A percentile compares a stretch with the other conserved stretches of the same genome.
Conservation (phyloP, 805 yeast genomes). For the Torulaspora franciscae region DNA sequence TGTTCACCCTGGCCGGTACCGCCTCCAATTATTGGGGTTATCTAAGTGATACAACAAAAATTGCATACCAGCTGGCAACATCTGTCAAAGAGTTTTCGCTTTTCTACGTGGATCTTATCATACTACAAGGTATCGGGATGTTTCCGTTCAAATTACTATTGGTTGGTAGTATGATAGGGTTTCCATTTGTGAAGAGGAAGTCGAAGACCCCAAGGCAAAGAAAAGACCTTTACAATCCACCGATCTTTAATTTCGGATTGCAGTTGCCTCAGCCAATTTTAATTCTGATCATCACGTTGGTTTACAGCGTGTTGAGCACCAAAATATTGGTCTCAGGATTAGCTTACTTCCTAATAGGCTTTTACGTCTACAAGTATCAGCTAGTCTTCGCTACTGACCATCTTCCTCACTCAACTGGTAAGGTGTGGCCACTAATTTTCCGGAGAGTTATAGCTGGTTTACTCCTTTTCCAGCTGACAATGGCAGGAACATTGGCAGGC, state of each 20-base stretch:
- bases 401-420: slow-evolving; percentile 95
- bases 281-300: slow-evolving; percentile 75
- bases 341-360: slow-evolving; percentile 78
- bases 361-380: slow-evolving; percentile 86
- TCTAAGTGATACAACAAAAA: slow-evolving; percentile 80
- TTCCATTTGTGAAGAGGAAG: slow-evolving; percentile 58
- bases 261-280: slow-evolving; percentile 88
- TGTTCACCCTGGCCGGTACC: slow-evolving; percentile 91
- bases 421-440: slow-evolving; percentile 89
- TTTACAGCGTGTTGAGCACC: slow-evolving; percentile 85
- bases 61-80: slow-evolving; percentile 81
- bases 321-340: slow-evolving; percentile 82
- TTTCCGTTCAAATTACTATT: slow-evolving; percentile 83
- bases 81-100: slow-evolving; percentile 74
- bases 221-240: slow-evolving; percentile 73
- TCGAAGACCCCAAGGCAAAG: slow-evolving; percentile 83
- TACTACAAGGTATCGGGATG: slow-evolving; percentile 81
- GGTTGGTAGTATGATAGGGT: slow-evolving; percentile 69
- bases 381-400: slow-evolving; percentile 86
- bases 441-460: slow-evolving; percentile 79
- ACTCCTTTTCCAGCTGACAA: slow-evolving; percentile 79
- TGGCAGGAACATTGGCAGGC: slow-evolving; percentile 82
- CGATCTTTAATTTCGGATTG: slow-evolving; percentile 86
- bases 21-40: slow-evolving; percentile 76
- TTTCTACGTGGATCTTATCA: slow-evolving; percentile 84